phyloP scores from a whole-genome alignment of 2,329 filamentous ascomycete species.

The Amylocarpus encephaloides region DNA sequence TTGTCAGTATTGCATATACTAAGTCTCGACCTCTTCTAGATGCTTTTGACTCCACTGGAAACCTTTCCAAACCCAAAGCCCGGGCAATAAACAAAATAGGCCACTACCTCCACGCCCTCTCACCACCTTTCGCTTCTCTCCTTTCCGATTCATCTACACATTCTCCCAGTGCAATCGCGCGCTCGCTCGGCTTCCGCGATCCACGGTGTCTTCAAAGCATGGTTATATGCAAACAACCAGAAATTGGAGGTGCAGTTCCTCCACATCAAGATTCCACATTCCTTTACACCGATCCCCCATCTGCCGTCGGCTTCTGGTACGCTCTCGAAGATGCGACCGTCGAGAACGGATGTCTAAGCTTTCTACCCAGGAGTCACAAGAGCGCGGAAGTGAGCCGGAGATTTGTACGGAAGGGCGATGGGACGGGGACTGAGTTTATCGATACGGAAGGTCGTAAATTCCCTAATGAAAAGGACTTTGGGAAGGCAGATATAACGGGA shows the following conservation, averaged over 20 bases:
- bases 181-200: slow-evolving; percentile 45
- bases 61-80: slow-evolving; percentile 70
- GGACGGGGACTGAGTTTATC: slow-evolving; percentile 60
- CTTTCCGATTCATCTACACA: slow-evolving; percentile 37
- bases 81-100: slow-evolving; percentile 86
- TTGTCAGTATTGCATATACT: not conserved
- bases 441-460: slow-evolving; percentile 61
- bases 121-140: slow-evolving; percentile 56
- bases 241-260: slow-evolving; percentile 86
- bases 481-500: slow-evolving; percentile 39
- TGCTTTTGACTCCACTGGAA: slow-evolving; percentile 63
- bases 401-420: slow-evolving; percentile 60
- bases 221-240: slow-evolving; percentile 97
- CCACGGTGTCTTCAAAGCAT: slow-evolving; percentile 74
- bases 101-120: slow-evolving; percentile 67
- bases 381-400: slow-evolving; percentile 64
- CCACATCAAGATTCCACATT: slow-evolving; percentile 92
- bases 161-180: slow-evolving; percentile 34
- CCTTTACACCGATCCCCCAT: slow-evolving; percentile 81
- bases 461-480: slow-evolving; percentile 46
- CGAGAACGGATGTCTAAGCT: slow-evolving; percentile 83
- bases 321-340: slow-evolving; percentile 85
- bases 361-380: slow-evolving; percentile 75
- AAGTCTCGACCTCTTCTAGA: slow-evolving; percentile 39
- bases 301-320: slow-evolving; percentile 94